A percentile compares a stretch with the other conserved stretches of the same genome.
phyloP scores from a whole-genome alignment of 2,329 filamentous ascomycete species.

The Botrytis cinerea region DNA sequence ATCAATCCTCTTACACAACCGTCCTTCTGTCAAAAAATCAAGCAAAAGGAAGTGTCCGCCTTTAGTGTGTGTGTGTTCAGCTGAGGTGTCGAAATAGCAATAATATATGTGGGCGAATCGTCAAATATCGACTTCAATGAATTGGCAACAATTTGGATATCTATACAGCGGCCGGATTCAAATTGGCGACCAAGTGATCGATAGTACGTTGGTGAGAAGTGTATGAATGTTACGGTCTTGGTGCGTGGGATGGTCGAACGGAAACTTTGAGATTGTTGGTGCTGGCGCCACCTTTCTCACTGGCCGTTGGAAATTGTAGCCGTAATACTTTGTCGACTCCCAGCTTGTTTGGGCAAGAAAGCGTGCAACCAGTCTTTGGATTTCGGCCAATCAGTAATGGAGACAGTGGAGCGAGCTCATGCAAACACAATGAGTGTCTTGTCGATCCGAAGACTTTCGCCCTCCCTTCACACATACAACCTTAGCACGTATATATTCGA shows the following conservation, averaged over 20 bases:
- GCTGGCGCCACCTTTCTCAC: not conserved
- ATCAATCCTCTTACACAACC: not conserved
- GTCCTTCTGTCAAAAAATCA: not conserved
- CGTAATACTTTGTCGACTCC: not conserved
- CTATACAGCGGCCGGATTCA: not conserved
- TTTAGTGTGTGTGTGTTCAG: not conserved
- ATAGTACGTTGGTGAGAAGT: not conserved
- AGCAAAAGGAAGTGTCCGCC: not conserved
- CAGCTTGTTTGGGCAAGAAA: not conserved
- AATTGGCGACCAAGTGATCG: not conserved
- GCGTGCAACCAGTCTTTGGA: not conserved
- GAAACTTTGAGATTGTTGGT: not conserved
- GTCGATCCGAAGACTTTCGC: not conserved
- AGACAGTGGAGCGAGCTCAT: not conserved
- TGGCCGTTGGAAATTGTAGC: not conserved
- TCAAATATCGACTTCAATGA: not conserved
- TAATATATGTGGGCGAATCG: no score
- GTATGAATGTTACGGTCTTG: not conserved
- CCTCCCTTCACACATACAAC: not conserved
- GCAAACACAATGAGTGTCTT: not conserved
- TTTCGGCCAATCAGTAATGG: not conserved
- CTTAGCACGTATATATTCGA: not conserved
- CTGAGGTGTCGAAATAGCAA: not conserved
- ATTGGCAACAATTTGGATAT: not conserved
- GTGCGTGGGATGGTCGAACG: no score